Evolutionary conservation across 257 asterid genomes (phyloP).

Genomic region (Rehmannia glutinosa): DNA sequence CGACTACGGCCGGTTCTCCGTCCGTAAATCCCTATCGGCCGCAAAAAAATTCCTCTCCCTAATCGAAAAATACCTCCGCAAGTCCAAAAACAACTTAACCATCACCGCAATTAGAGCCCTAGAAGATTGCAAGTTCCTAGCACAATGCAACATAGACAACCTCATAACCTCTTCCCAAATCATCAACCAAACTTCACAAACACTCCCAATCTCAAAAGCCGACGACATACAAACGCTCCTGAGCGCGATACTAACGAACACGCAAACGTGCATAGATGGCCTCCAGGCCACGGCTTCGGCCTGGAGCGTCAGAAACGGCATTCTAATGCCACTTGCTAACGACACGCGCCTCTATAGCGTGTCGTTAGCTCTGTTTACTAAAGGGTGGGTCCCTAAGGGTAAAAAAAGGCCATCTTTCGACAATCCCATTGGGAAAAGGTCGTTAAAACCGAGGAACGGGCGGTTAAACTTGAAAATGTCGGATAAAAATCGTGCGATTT

Average conservation of each 20-base stretch:
- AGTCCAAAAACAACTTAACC: conserved; percentile 30
- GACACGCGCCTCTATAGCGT: conserved; percentile 66
- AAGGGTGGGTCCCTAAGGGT: conserved; percentile 54
- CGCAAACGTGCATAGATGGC: conserved; percentile 69
- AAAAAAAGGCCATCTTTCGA: background rate
- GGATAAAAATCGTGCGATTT: conserved; percentile 19
- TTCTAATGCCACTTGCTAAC: conserved; percentile 41
- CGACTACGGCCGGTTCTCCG: conserved; percentile 54
- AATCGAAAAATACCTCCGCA: conserved; percentile 32
- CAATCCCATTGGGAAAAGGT: background rate
- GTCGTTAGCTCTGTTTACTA: conserved; percentile 55
- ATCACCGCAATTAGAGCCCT: conserved; percentile 51
- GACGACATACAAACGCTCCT: conserved; percentile 64
- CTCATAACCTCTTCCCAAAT: conserved; percentile 24
- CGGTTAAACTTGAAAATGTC: conserved; percentile 46
- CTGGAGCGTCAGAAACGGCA: conserved; percentile 51
- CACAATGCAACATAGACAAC: conserved; percentile 55
- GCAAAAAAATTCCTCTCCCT: conserved; percentile 46
- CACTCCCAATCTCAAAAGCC: conserved; percentile 34
- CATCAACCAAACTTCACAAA: conserved; percentile 25
- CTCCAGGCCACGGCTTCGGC: conserved; percentile 46
- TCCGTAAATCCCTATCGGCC: conserved; percentile 43
- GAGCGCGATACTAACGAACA: conserved; percentile 66
- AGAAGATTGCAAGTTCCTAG: conserved; percentile 57
- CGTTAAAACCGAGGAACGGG: conserved; percentile 24